Conservation (phyloP, 31 red algal genomes). For the Asparagopsis taxiformis region DNA sequence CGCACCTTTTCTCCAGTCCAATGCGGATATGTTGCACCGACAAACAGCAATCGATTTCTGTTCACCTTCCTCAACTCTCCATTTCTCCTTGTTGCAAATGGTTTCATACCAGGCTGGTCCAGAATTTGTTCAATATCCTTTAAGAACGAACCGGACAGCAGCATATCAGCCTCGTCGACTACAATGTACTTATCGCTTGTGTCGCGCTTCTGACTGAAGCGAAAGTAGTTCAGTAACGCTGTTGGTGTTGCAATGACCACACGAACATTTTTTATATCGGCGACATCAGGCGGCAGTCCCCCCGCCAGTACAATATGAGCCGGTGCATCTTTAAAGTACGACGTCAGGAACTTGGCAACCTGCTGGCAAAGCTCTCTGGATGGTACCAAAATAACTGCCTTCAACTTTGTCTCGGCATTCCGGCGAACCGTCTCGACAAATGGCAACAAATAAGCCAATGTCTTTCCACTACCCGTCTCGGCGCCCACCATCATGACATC, state of each 20-base stretch:
- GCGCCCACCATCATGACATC: slow-evolving; percentile 74
- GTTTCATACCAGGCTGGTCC: slow-evolving; percentile 79
- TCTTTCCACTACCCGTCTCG: slow-evolving; percentile 94
- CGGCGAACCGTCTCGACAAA: slow-evolving; percentile 47
- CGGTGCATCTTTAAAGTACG: slow-evolving; percentile 51
- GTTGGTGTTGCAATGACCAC: slow-evolving; percentile 73
- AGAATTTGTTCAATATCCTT: slow-evolving; percentile 51
- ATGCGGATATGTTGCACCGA: slow-evolving; percentile 86
- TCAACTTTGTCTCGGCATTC: slow-evolving; percentile 18
- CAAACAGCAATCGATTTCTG: slow-evolving; percentile 65
- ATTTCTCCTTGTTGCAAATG: slow-evolving; percentile 60
- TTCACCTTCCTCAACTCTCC: slow-evolving; percentile 20
- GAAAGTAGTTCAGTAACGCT: slow-evolving; percentile 61
- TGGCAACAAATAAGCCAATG: slow-evolving; percentile 86
- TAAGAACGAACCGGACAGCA: slow-evolving; percentile 73
- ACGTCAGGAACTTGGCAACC: slow-evolving; percentile 38
- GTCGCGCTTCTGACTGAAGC: slow-evolving; percentile 44
- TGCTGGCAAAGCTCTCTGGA: slow-evolving; percentile 91
- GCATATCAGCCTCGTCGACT: slow-evolving; percentile 97
- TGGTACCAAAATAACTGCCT: slow-evolving; percentile 88
- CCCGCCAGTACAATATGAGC: slow-evolving; percentile 49
- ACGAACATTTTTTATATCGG: slow-evolving; percentile 28
- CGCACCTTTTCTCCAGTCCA: slow-evolving; percentile 75
- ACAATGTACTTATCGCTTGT: slow-evolving; percentile 83
- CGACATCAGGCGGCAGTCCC: slow-evolving; percentile 47